Evolutionary conservation across 1,284 basidiomycete genomes (phyloP).

Genomic region (Schizophyllum commune): DNA sequence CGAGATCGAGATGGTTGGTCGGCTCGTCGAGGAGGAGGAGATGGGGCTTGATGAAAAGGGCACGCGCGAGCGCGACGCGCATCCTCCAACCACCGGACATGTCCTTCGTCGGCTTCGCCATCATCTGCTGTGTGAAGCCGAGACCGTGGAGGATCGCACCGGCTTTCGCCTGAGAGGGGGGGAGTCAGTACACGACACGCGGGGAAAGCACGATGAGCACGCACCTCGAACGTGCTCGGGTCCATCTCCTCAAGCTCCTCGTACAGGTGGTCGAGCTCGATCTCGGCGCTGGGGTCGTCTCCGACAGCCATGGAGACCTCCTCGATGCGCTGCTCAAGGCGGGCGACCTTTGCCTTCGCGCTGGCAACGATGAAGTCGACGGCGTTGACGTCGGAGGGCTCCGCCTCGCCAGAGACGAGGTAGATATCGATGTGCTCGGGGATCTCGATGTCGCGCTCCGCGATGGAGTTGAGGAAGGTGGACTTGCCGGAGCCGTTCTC

Average conservation of each 20-base stretch:
- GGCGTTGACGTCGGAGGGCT: conserved; percentile 94
- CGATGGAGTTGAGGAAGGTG: conserved; percentile 69
- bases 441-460: conserved; percentile 91
- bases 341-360: conserved; percentile 92
- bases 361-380: conserved; percentile 94
- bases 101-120: conserved; percentile 95
- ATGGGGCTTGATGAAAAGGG: conserved; percentile 96
- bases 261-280: conserved; percentile 80
- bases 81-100: conserved; percentile 99
- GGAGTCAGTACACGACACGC: neutral
- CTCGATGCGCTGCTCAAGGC: conserved; percentile 91
- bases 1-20: conserved; percentile 89
- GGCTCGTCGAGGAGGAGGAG: conserved; percentile 87
- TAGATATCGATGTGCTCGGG: conserved; percentile 97
- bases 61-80: conserved; percentile 95
- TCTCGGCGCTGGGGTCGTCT: conserved; percentile 78
- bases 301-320: conserved; percentile 70
- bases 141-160: conserved; percentile 95
- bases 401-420: conserved; percentile 92
- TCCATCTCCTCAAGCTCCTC: conserved; percentile 98
- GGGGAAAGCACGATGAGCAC: neutral
- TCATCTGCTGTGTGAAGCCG: conserved; percentile 88
- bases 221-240: conserved; percentile 81
- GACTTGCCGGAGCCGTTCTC: conserved; percentile 98
- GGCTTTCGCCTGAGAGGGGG: conserved; percentile 30